Conservation (phyloP, 305 asterid genomes). For the Fraxinus sp. region DNA sequence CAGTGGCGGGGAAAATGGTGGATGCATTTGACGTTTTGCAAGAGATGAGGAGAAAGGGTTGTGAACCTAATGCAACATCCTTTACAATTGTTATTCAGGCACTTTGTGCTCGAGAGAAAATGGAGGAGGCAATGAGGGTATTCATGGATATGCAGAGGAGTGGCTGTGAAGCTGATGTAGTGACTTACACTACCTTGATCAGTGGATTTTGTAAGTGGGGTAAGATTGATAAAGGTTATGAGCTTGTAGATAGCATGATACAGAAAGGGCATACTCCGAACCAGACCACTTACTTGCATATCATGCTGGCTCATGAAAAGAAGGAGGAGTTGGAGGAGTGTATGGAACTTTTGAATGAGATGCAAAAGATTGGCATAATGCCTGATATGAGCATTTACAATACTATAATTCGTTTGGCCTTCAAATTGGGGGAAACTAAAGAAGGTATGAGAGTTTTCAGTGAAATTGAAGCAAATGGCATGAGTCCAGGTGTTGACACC, state of each 20-base stretch:
- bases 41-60: constrained; percentile 69
- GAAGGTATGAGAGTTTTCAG: constrained; percentile 57
- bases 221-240: constrained; percentile 58
- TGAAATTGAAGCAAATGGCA: constrained; percentile 60
- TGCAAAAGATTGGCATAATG: constrained; percentile 55
- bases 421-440: constrained; percentile 72
- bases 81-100: constrained; percentile 80
- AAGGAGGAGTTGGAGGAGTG: constrained; percentile 82
- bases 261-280: constrained; percentile 65
- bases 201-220: constrained; percentile 90
- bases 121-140: constrained; percentile 74
- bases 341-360: constrained; percentile 63
- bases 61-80: constrained; percentile 75
- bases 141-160: constrained; percentile 63
- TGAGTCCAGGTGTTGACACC: constrained; percentile 79
- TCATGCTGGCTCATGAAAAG: constrained; percentile 86
- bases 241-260: constrained; percentile 65
- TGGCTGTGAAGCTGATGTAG: constrained; percentile 72
- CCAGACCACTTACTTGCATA: constrained; percentile 66
- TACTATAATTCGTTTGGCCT: constrained; percentile 62
- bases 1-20: constrained; percentile 64
- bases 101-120: constrained; percentile 67
- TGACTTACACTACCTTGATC: constrained; percentile 74
- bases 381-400: constrained; percentile 68
- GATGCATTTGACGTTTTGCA: constrained; percentile 77